A percentile compares a stretch with the other conserved stretches of the same genome.
Evolutionary conservation across 495 filamentous ascomycete genomes (phyloP).

Genomic region (Aspergillus conjunctus): DNA sequence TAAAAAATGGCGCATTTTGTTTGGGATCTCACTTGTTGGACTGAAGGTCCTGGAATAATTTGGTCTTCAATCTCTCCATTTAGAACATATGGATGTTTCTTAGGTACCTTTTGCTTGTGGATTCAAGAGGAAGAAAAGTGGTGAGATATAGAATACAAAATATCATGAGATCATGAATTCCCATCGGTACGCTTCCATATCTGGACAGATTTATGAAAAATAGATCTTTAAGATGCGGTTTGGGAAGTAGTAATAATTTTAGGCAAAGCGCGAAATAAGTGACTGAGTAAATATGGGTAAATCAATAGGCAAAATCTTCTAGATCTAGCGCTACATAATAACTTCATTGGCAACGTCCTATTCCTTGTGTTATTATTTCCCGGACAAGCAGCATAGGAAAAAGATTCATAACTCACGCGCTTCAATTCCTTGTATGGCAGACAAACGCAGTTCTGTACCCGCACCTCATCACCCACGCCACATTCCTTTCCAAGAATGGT

Average conservation of each 20-base stretch:
- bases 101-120: too few species aligned
- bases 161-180: too few species aligned
- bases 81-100: background rate
- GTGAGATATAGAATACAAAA: too few species aligned
- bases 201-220: too few species aligned
- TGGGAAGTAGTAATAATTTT: slow-evolving; percentile 8
- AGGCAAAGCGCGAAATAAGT: background rate
- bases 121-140: too few species aligned
- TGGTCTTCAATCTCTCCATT: background rate
- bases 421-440: slow-evolving; percentile 98
- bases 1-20: slow-evolving; percentile 1
- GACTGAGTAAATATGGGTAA: background rate
- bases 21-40: background rate
- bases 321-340: slow-evolving; percentile 70
- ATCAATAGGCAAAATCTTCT: background rate
- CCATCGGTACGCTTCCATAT: too few species aligned
- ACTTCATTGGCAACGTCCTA: slow-evolving; percentile 93
- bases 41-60: background rate
- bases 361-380: slow-evolving; percentile 36
- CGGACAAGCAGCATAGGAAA: background rate
- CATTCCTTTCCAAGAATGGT: slow-evolving; percentile 98
- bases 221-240: too few species aligned
- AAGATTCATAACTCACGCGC: slow-evolving; percentile 64
- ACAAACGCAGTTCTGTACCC: slow-evolving; percentile 98
- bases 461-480: slow-evolving; percentile 88